Conservation (phyloP, 352 stramenopile species). For the Globisporangium perplexum region DNA sequence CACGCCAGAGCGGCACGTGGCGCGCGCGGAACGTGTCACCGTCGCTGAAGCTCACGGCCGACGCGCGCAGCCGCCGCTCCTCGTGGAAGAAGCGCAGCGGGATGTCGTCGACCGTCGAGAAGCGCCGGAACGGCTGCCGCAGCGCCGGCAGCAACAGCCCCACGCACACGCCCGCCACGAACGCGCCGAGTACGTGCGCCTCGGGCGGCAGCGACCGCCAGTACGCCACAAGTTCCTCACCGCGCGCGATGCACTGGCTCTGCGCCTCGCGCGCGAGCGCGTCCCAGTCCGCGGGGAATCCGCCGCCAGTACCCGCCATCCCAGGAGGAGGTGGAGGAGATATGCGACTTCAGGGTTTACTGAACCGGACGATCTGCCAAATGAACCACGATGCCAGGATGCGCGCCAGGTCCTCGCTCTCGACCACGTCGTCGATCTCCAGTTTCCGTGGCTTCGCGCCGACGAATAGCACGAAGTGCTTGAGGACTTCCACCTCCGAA, state of each 20-base stretch:
- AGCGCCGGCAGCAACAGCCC: slow-evolving; percentile 51
- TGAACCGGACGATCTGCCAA: no score
- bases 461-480: no score
- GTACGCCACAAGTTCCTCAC: slow-evolving; percentile 13
- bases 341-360: no score
- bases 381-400: no score
- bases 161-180: slow-evolving; percentile 46
- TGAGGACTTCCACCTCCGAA: no score
- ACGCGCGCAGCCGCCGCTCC: slow-evolving; percentile 42
- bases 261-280: slow-evolving; percentile 9
- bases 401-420: no score
- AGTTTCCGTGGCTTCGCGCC: no score
- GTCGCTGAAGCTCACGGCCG: slow-evolving; percentile 60
- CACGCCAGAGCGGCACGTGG: slow-evolving; percentile 47
- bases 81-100: slow-evolving; percentile 65
- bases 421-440: no score
- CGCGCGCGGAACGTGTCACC: slow-evolving; percentile 82
- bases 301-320: slow-evolving; percentile 4
- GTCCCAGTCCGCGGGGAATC: slow-evolving; percentile 10
- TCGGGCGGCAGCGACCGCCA: slow-evolving; percentile 30
- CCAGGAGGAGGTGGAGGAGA: no score
- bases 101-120: slow-evolving; percentile 75
- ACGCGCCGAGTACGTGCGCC: slow-evolving; percentile 37
- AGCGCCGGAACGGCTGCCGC: slow-evolving; percentile 61
- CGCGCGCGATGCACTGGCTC: slow-evolving; percentile 5